phyloP scores from a whole-genome alignment of 2,329 filamentous ascomycete genomes.

The Pestalotiopsis sp. region DNA sequence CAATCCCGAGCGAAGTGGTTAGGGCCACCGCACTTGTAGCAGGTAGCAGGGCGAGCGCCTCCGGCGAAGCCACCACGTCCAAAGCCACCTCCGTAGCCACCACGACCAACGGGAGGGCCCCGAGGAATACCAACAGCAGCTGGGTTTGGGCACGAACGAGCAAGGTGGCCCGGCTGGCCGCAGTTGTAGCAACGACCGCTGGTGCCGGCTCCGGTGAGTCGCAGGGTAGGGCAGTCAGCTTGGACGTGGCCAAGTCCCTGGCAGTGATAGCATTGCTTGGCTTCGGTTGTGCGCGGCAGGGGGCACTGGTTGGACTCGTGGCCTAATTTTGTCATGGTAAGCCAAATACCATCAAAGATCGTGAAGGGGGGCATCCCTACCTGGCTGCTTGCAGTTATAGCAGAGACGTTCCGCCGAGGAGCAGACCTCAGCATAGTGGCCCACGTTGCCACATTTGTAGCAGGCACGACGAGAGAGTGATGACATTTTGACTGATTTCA shows the following conservation, averaged over 20 bases:
- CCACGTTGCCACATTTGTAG: slow-evolving; percentile 83
- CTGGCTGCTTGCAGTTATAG: slow-evolving; percentile 98
- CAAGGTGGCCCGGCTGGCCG: slow-evolving; percentile 88
- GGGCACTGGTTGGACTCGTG: slow-evolving; percentile 99
- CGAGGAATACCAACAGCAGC: slow-evolving; percentile 63
- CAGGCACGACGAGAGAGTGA: slow-evolving; percentile 81
- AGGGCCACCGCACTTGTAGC: slow-evolving; percentile 79
- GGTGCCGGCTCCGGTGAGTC: slow-evolving; percentile 79
- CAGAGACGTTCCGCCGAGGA: slow-evolving; percentile 96
- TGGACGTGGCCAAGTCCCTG: slow-evolving; percentile 98
- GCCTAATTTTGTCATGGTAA: slow-evolving; percentile 45
- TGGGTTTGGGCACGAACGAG: slow-evolving; percentile 85
- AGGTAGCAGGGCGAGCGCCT: slow-evolving; percentile 69
- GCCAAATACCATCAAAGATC: neutral
- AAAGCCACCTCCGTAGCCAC: slow-evolving; percentile 65
- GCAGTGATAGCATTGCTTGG: slow-evolving; percentile 99
- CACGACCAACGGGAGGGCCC: slow-evolving; percentile 70
- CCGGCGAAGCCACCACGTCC: slow-evolving; percentile 75
- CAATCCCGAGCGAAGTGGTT: slow-evolving; percentile 99
- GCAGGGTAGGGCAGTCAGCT: slow-evolving; percentile 96
- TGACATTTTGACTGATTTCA: slow-evolving; percentile 60
- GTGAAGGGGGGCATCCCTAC: slow-evolving; percentile 36
- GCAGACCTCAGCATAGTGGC: slow-evolving; percentile 87
- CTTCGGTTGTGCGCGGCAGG: slow-evolving; percentile 93
- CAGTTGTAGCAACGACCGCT: slow-evolving; percentile 96